Base-by-base conservation (phyloP, 805 yeast species). In the Metschnikowia vanudenii region DNA sequence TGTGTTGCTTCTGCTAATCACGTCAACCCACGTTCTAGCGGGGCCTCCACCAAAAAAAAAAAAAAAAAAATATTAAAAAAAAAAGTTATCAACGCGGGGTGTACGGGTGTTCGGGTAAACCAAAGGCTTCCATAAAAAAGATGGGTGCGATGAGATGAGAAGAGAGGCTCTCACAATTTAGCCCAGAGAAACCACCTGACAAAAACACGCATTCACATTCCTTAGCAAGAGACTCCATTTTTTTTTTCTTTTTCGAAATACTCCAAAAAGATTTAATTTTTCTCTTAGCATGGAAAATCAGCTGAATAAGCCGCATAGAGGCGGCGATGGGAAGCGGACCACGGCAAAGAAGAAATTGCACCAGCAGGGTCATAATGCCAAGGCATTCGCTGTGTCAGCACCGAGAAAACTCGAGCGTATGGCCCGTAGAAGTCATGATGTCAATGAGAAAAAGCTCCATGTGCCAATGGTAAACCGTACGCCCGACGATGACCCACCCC, bases 391-490 rank as follows among this genome's bases (percentile, higher is more conserved):
- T 5, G 74, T 71, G 16, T 60, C 64, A 35, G 76, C 76, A 16
- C 98, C 98, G 1, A 84, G 94, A 14, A 90, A 88, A 64, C 75
- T 91, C 64, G 90, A 88, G 56, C 78, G 86, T 52, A 83, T 79
- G 76, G 96, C 96, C 52, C 80, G 81, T 61, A 78, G 99, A 64
- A 69, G 95, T 5, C 85, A 85, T 53, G 99, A 94, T 61, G 75
- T 80, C 45, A 78, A 82, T 51, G 98, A 94, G 65, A 84, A 79
- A 61, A 86, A 84, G 61, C 78, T 86, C 61, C 98, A 94, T 73
- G 97, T 91, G 17, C 98, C 99, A 13, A 91, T 94, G 97, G 85
- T 94, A 41, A 96, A 94, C 64, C 76, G 98, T 56, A 90, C 97
- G 0, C 97, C 98, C 0, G 98, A 92, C 47, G 97, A 92, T 60